phyloP scores from a whole-genome alignment of 2,329 filamentous ascomycete genomes.

The Ascochyta clinopodiicola region DNA sequence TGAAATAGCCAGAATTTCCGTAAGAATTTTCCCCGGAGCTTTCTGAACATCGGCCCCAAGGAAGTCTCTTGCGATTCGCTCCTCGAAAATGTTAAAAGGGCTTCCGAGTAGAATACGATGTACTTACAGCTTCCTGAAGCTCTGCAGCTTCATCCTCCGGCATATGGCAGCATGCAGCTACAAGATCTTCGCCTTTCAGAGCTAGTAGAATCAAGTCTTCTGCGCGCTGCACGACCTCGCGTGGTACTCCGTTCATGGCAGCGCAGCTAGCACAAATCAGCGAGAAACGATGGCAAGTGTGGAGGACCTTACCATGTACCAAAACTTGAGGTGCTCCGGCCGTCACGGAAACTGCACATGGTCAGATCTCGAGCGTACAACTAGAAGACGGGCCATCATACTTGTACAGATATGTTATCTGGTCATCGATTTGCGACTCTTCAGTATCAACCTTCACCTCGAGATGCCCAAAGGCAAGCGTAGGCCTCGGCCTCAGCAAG shows the following conservation, averaged over 20 bases:
- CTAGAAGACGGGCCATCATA: constrained; percentile 28
- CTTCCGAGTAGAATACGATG: not conserved
- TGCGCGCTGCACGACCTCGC: constrained; percentile 74
- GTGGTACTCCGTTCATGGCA: constrained; percentile 81
- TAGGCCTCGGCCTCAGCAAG: constrained; percentile 59
- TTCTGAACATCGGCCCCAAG: constrained; percentile 46
- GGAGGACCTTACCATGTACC: constrained; percentile 64
- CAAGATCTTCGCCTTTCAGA: constrained; percentile 76
- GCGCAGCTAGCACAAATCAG: constrained; percentile 66
- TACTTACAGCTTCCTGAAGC: constrained; percentile 69
- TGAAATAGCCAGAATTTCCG: constrained; percentile 44
- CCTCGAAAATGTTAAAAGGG: constrained; percentile 31
- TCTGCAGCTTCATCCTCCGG: constrained; percentile 67
- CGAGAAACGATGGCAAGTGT: no score
- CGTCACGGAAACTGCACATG: constrained; percentile 57
- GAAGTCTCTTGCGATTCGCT: constrained; percentile 53
- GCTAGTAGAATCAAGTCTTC: constrained; percentile 73
- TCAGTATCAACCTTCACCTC: constrained; percentile 67
- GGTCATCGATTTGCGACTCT: constrained; percentile 61
- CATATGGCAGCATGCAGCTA: constrained; percentile 72
- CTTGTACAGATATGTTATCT: constrained; percentile 78
- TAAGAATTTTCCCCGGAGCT: constrained; percentile 46
- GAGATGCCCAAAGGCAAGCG: constrained; percentile 73
- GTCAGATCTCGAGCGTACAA: constrained; percentile 17
- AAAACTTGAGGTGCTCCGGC: constrained; percentile 80